Evolutionary conservation across 169 alveolate genomes (phyloP).

Genomic region (Babesia ovis): DNA sequence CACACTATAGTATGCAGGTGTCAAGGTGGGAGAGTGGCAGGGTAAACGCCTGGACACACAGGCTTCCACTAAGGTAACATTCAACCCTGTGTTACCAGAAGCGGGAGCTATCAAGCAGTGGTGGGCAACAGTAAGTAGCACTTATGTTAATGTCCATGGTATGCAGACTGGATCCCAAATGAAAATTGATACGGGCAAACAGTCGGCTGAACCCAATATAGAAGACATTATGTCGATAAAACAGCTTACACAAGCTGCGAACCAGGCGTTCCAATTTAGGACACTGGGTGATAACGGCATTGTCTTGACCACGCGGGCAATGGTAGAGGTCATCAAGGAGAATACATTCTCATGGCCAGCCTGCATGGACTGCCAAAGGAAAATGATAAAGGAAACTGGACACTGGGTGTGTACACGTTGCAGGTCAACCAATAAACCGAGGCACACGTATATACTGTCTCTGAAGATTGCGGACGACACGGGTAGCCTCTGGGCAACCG

Average conservation of each 20-base stretch:
- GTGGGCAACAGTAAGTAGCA: constrained; percentile 71
- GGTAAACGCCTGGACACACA: constrained; percentile 73
- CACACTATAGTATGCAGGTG: too few species aligned
- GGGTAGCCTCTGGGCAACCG: constrained; percentile 72
- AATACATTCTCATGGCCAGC: constrained; percentile 69
- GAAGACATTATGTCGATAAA: constrained; percentile 64
- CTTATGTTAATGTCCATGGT: background rate
- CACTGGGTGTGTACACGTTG: constrained; percentile 73
- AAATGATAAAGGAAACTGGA: constrained; percentile 60
- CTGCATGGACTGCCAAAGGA: constrained; percentile 73
- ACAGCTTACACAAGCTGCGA: constrained; percentile 49
- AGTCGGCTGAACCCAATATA: constrained; percentile 42
- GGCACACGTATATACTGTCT: constrained; percentile 68
- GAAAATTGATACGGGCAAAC: constrained; percentile 50
- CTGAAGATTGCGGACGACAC: constrained; percentile 74
- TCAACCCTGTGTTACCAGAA: constrained; percentile 71
- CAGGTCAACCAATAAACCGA: constrained; percentile 58
- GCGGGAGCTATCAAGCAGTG: constrained; percentile 65
- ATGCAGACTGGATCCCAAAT: constrained; percentile 60
- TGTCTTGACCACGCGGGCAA: constrained; percentile 57
- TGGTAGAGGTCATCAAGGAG: constrained; percentile 59
- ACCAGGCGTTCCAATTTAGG: constrained; percentile 64
- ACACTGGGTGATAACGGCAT: constrained; percentile 47
- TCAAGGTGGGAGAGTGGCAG: constrained; percentile 77
- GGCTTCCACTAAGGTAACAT: constrained; percentile 65